Conservation (phyloP, 2,329 filamentous ascomycete genomes). For the Cytospora leucostoma region DNA sequence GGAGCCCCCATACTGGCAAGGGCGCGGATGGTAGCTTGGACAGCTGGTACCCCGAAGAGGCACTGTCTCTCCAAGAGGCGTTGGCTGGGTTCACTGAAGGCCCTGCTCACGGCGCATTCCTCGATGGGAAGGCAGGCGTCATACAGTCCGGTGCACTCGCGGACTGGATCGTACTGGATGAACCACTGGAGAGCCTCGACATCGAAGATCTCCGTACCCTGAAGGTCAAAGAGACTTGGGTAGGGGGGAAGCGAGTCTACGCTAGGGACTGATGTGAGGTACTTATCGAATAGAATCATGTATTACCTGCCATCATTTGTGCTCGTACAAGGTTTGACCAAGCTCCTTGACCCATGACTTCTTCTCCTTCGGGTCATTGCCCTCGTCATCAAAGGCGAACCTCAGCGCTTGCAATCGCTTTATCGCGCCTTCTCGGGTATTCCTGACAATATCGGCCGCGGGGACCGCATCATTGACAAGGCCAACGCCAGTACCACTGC, state of each 20-base stretch:
- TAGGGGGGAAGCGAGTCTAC: conserved; percentile 58
- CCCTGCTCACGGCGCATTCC: conserved; percentile 60
- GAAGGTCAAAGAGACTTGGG: conserved; percentile 67
- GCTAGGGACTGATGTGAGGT: conserved; percentile 30
- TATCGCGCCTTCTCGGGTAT: conserved; percentile 43
- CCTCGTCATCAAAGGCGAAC: conserved; percentile 27
- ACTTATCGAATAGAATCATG: neutral
- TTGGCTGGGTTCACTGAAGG: conserved; percentile 63
- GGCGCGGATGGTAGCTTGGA: conserved; percentile 48
- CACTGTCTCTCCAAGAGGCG: conserved; percentile 59
- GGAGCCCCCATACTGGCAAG: conserved; percentile 57
- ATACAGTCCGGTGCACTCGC: conserved; percentile 64
- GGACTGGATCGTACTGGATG: conserved; percentile 71
- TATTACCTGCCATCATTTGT: conserved; percentile 10
- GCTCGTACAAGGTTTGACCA: conserved; percentile 25
- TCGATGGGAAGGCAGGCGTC: conserved; percentile 59
- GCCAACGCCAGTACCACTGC: conserved; percentile 47
- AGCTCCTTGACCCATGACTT: conserved; percentile 27
- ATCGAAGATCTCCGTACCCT: conserved; percentile 56
- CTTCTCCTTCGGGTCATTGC: conserved; percentile 16
- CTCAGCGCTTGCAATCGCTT: conserved; percentile 37
- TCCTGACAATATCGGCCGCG: conserved; percentile 46
- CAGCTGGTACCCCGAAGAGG: conserved; percentile 63
- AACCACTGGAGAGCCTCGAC: conserved; percentile 51
- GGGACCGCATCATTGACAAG: conserved; percentile 45